Evolutionary conservation across 345 rosid species (phyloP), one percentile per base, ranked within the genome.

Genomic region (Cardiospermum halicacabum): DNA sequence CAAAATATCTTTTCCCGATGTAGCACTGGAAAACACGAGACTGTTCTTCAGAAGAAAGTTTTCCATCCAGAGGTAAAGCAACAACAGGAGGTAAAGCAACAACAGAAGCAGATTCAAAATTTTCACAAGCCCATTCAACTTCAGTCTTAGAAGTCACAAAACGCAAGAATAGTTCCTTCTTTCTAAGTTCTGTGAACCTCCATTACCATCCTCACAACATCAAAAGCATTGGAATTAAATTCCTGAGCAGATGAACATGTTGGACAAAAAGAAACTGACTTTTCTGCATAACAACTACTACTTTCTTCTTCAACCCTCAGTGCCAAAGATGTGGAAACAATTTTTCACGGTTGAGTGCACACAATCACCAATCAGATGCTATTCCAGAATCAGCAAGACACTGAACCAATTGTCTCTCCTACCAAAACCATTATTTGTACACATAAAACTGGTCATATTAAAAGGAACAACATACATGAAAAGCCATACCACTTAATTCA

Each of bases 361-460:
- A 89, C 80, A 71, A 88, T 80, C 5, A 75, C 65, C 72, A 80
- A 66, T 70, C 50, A 28, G 78, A 72, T 61, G 82, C 84, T 15
- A 89, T 59, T 34, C 89, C 91, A 22, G 98, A 88, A 78, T 92
- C 98, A 77, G 88, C 85, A 60, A 92, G 92, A 77, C 75, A 92
- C 74, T 92, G 98, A 68, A 81, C 91, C 76, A 92, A 59, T 78
- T 92, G 96, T 92, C 81, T 92, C 96, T 69, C 98, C 97, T 71
- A 82, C 79, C 85, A 92, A 78, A 7, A 92, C 91, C 71, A 57
- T 78, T 59, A 88, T 53, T 96, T 92, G 84, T 30, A n/a, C 39
- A 76, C 51, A 67, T 30, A 43, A 54, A 47, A 66, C 39, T 53
- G 62, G 37, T 19, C 40, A n/a, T n/a, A n/a, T n/a, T n/a, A n/a